Evolutionary conservation across 768 basidiomycete genomes (phyloP).

Genomic region (Leccinum sublutescens): DNA sequence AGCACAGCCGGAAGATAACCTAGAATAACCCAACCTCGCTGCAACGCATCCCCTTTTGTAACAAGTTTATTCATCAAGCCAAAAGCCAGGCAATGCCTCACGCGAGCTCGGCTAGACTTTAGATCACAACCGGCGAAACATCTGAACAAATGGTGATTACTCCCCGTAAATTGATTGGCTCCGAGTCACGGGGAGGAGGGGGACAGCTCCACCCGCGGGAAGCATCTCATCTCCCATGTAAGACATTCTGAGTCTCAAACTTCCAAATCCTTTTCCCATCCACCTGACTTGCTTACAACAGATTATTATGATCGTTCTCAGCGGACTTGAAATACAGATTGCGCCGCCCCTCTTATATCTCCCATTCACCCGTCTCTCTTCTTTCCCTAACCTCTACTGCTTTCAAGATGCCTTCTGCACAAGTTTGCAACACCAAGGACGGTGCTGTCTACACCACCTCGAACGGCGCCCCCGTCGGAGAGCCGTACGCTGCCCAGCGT

Average conservation of each 20-base stretch:
- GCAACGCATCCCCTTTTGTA: background rate
- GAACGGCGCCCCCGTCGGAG: constrained; percentile 70
- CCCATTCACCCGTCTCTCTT: background rate
- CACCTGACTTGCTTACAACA: constrained; percentile 4
- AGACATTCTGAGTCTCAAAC: constrained; percentile 12
- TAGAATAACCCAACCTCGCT: background rate
- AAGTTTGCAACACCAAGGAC: constrained; percentile 54
- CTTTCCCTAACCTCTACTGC: constrained; percentile 4
- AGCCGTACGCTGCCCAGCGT: constrained; percentile 80
- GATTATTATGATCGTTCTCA: constrained; percentile 19
- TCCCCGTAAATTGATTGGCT: constrained; percentile 1
- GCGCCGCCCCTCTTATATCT: constrained; percentile 12
- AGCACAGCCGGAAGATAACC: background rate
- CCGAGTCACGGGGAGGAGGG: background rate
- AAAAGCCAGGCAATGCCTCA: background rate
- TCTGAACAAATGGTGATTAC: background rate
- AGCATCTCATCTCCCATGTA: constrained; percentile 1
- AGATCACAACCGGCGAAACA: background rate
- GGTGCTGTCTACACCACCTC: constrained; percentile 79
- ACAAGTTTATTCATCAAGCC: background rate
- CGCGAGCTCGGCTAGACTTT: background rate
- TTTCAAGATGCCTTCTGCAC: constrained; percentile 61
- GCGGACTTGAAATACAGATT: constrained; percentile 24
- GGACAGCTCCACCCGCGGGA: background rate
- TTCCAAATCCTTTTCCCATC: constrained; percentile 6